Base-by-base conservation (phyloP, 768 basidiomycete species). In the Leccinum variicolor region DNA sequence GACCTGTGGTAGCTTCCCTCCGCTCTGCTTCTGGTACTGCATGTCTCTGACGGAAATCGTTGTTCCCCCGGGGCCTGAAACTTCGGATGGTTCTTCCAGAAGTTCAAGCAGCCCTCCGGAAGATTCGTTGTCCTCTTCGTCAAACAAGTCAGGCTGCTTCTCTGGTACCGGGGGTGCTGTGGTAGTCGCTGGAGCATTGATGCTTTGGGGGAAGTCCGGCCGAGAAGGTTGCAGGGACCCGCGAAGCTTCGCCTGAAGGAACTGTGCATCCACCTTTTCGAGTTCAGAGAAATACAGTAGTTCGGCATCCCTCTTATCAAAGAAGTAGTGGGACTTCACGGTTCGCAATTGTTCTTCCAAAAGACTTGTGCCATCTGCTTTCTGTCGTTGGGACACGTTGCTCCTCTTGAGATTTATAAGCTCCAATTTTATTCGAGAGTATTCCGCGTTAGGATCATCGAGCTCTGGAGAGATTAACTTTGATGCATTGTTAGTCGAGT, bases 1-100 rank as follows among this genome's bases (percentile, higher is more conserved):
- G 15, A 69, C 75, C 71, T 90, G 94, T 10, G 96, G 93, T 14
- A 89, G 87, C 41, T 84, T 86, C 34, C 90, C 89, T 36, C 90
- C 86, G 79, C 86, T 87, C 66, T 90, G 84, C 73, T 91, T 96
- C 2, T 93, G 90, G 25, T 92, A 76, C 2, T 84, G 68, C 86
- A 98, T 88, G 58, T 94, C 85, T 26, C 86, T 79, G 60, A 87
- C 66, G 26, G 62, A 70, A 49, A 89, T 74, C 6, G 79, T 80
- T 9, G 74, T 77, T 14, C 87, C 89, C 53, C 77, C 70, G 10
- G 76, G 70, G 19, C 81, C 84, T n/a, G 79, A 77, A 60, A 83
- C 83, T n/a, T 76, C 81, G 6, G 75, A 67, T 13, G 86, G 82
- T 52, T 79, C 79, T 23, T 94, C 89, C 47, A 96, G 77, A 51